Base-by-base conservation (phyloP, 306 rosid genomes). In the Cucumis cinereus region DNA sequence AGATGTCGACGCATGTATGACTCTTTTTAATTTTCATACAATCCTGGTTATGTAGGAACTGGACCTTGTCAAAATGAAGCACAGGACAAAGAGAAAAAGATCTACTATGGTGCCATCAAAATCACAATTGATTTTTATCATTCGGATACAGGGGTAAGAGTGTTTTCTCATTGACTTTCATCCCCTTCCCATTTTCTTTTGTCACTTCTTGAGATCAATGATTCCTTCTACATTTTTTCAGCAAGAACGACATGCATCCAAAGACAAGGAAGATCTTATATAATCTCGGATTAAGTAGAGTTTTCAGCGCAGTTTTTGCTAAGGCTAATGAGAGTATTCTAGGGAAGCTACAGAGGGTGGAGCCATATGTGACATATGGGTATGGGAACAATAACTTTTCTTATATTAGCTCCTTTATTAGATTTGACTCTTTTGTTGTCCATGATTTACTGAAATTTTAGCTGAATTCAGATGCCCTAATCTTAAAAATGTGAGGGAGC, bases 341-440 rank as follows among this genome's bases (percentile, higher is more conserved):
- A 79, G 94, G 85, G 73, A 90, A 88, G 82, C 82, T 93, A 75
- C 90, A 77, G 62, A 90, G 70, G 77, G 91, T 91, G 74, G 97
- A 93, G 85, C 98, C 98, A 6, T 93, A 78, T 81, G 92, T 93
- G 40, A 90, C 97, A 72, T 93, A 91, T 50, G 98, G 98, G 97
- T 93, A 86, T 20, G 89, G 0, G 10, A 77, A 52, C 19, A 3
- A 15, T 30, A 54, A 5, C 33, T 77, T 66, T 77, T 71, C 36
- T 77, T 40, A 26, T 68, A 68, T 43, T 68, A 13, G 55, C 22
- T 43, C 47, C 41, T 61, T 41, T 13, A 43, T 22, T 43, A 14
- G 55, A 68, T 68, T 43, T 68, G 7, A 41, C 35, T 13, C 49
- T 52, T 79, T 17, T 20, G 69, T 36, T 15, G 57, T 82, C 55